phyloP scores from a whole-genome alignment of 352 stramenopile species.

The Phytophthora vignae region DNA sequence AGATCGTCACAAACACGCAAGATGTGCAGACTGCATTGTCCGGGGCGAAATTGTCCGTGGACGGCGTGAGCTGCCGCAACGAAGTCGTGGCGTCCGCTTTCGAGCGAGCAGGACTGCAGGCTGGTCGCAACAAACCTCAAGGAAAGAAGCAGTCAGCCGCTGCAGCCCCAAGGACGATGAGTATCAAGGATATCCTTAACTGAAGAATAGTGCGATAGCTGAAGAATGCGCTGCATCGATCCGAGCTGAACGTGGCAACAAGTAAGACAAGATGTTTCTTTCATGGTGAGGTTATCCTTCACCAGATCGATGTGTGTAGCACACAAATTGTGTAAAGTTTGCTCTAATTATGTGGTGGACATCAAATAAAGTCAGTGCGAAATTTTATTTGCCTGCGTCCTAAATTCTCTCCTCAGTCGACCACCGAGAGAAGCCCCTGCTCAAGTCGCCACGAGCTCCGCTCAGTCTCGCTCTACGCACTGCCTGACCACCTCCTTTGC shows the following conservation, averaged over 20 bases:
- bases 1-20: background rate
- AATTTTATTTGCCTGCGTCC: background rate
- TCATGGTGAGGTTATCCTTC: background rate
- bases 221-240: no score
- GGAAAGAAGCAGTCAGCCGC: background rate
- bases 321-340: background rate
- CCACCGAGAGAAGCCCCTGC: background rate
- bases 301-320: background rate
- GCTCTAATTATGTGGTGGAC: background rate
- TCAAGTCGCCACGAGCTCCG: background rate
- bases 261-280: no score
- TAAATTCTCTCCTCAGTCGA: background rate
- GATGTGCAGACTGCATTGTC: background rate
- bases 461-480: background rate
- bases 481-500: background rate
- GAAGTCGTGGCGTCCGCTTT: background rate
- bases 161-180: background rate
- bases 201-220: background rate
- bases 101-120: background rate
- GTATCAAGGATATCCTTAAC: background rate
- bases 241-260: no score
- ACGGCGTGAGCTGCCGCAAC: background rate
- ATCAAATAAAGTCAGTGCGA: background rate
- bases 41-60: background rate
- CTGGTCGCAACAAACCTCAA: background rate